Conservation (phyloP, 371 early-diverging fungal species). For the Apophysomyces sp. region DNA sequence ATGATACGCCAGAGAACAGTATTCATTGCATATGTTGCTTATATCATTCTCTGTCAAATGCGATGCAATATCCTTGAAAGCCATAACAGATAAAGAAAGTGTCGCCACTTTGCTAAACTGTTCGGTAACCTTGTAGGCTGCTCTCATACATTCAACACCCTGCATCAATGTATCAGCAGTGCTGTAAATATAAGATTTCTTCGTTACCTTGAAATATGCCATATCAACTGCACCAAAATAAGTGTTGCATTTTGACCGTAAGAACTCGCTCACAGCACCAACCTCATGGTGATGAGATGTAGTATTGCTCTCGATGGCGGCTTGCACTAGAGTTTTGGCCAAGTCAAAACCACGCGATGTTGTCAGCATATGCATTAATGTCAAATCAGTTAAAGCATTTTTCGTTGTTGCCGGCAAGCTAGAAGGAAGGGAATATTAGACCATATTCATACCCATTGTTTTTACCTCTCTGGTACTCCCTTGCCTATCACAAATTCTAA, state of each 20-base stretch:
- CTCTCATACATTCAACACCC: background rate
- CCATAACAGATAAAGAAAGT: background rate
- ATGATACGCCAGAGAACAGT: background rate
- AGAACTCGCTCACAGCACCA: background rate
- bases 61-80: background rate
- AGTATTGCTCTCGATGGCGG: background rate
- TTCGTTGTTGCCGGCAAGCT: background rate
- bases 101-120: background rate
- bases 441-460: background rate
- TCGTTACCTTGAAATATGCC: background rate
- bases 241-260: background rate
- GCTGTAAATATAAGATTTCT: background rate
- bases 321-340: background rate
- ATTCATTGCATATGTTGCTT: background rate
- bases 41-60: background rate
- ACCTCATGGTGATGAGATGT: background rate
- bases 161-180: background rate
- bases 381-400: background rate
- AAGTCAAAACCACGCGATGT: background rate
- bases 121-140: background rate
- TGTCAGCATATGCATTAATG: background rate
- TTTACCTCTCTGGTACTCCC: conserved; percentile 54
- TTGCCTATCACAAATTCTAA: conserved; percentile 69
- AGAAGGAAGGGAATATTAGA: background rate
- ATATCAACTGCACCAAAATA: background rate